phyloP scores from a whole-genome alignment of 176 grass and related monocot species.

The Rhynchospora breviuscula region DNA sequence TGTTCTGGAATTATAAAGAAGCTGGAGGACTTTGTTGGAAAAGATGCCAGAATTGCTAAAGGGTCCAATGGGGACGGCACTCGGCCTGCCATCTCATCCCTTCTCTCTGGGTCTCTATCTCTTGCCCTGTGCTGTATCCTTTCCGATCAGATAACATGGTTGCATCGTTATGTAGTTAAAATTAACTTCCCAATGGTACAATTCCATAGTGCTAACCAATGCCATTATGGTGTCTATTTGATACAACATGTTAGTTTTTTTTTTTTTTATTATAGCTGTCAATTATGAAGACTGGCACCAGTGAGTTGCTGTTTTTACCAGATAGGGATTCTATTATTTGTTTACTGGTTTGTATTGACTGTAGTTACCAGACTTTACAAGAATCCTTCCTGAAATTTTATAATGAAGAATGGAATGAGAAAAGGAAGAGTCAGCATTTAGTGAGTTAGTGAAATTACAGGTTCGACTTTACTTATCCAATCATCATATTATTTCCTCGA shows the following conservation, averaged over 20 bases:
- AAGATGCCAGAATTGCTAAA: constrained; percentile 37
- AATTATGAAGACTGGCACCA: neutral
- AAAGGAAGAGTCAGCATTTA: neutral
- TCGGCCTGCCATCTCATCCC: constrained; percentile 29
- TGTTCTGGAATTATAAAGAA: constrained; percentile 48
- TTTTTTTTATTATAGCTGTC: neutral
- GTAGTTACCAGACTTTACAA: neutral
- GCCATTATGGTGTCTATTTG: neutral
- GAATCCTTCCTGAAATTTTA: neutral
- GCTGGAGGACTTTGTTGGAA: constrained; percentile 56
- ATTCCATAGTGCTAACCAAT: constrained; percentile 17
- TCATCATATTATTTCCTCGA: constrained; percentile 21
- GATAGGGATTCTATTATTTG: neutral
- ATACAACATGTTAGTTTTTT: neutral
- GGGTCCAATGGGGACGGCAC: constrained; percentile 19
- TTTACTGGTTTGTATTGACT: neutral
- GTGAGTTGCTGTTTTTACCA: neutral
- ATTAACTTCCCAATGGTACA: neutral
- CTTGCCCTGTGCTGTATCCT: constrained; percentile 99
- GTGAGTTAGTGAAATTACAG: neutral
- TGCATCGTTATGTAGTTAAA: neutral
- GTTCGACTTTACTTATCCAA: neutral
- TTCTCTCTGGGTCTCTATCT: constrained; percentile 83
- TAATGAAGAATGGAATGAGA: neutral
- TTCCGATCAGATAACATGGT: neutral